Base-by-base conservation (phyloP, 2,329 filamentous ascomycete species). In the Bipolaris gigantea region DNA sequence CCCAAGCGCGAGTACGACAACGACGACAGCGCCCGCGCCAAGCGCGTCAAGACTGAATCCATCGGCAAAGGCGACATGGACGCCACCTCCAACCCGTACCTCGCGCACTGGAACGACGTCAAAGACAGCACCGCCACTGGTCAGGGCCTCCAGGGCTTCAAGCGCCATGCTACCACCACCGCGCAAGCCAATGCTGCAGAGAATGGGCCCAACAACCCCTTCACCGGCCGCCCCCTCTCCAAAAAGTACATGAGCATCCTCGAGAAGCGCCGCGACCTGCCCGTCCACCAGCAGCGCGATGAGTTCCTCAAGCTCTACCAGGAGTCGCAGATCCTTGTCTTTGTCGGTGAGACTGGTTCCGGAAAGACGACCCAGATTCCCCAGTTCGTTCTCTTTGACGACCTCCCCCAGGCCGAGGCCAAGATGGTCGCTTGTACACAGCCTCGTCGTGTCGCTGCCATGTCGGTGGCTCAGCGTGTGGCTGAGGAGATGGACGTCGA, bases 281-380 rank as follows among this genome's bases (percentile, higher is more conserved):
- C 94, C 13, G 94, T 99, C 39, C 88, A 96, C 76, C 88, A 91
- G 71, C 94, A 99, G 76, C 87, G 92, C 75, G 86, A 94, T 76
- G 94, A 99, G 73, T 99, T 99, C 73, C 83, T 99, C 56, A 81
- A 92, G 71, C 85, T 96, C 70, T 99, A 95, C 78, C 95, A 99
- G 69, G 86, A 89, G 67, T 90, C 88, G 21, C 94, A 99, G 77
- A 97, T 99, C 64, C 86, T 99, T 57, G 94, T 99, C 68, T 97
- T 99, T 70, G 94, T 99, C 61, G 94, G 94, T 80, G 94, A 99
- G 81, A 99, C 94, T 8, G 94, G 95, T 85, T 99, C 94, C 63
- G 94, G 94, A 79, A 99, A 99, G 81, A 99, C 94, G 4, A 99
- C 94, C 0, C 94, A 99, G 80, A 97, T 99, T 57, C 94, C 94